Evolutionary conservation across 257 asterid genomes (phyloP).

Genomic region (Leonotis leonurus): DNA sequence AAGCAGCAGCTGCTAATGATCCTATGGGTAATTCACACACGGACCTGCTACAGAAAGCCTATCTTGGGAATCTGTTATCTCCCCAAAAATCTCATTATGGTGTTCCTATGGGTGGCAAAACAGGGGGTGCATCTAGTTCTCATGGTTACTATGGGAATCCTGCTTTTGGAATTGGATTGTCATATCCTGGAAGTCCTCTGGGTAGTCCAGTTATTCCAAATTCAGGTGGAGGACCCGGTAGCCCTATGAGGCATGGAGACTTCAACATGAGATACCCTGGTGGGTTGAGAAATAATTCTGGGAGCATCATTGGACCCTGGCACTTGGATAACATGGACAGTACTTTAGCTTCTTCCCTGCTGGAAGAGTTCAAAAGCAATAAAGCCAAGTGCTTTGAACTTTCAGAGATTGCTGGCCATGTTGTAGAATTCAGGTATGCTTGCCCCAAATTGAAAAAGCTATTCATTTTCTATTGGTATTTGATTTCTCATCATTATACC

Average conservation of each 20-base stretch:
- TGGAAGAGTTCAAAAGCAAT: constrained; percentile 95
- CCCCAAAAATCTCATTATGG: constrained; percentile 78
- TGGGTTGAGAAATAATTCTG: constrained; percentile 73
- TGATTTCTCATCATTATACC: constrained; percentile 11
- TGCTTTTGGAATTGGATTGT: constrained; percentile 58
- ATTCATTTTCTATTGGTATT: neutral
- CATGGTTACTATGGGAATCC: constrained; percentile 83
- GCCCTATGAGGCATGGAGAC: constrained; percentile 90
- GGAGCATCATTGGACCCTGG: constrained; percentile 76
- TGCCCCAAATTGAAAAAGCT: neutral
- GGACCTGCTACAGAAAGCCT: constrained; percentile 89
- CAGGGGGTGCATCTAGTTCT: constrained; percentile 48
- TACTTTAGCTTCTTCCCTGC: constrained; percentile 57
- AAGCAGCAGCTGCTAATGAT: constrained; percentile 62
- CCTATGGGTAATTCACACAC: constrained; percentile 62
- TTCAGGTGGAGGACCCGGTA: constrained; percentile 71
- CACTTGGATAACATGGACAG: constrained; percentile 69
- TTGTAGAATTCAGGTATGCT: constrained; percentile 85
- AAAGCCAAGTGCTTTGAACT: constrained; percentile 91
- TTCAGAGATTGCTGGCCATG: constrained; percentile 80
- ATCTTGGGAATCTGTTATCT: constrained; percentile 57
- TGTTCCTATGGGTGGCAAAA: constrained; percentile 50
- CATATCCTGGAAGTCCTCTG: constrained; percentile 82
- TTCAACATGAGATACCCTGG: constrained; percentile 59
- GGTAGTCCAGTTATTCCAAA: constrained; percentile 55